Evolutionary conservation across 1,284 basidiomycete genomes (phyloP).

Genomic region (Pseudozyma thailandica): DNA sequence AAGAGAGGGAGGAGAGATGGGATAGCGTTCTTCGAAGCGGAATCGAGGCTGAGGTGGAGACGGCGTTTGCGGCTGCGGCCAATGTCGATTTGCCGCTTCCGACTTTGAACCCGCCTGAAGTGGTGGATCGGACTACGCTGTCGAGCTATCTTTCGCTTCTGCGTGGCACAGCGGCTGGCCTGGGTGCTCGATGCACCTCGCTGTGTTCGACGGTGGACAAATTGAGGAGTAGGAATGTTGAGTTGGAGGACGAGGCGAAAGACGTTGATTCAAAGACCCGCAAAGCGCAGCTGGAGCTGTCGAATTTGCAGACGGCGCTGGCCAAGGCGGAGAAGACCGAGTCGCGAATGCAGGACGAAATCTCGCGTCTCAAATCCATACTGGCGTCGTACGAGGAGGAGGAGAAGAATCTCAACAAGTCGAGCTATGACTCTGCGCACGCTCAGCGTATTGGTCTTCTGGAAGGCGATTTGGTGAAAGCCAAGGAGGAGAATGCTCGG

Average conservation of each 20-base stretch:
- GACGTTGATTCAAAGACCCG: conserved; percentile 49
- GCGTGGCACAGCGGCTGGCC: conserved; percentile 48
- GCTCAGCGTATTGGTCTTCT: conserved; percentile 60
- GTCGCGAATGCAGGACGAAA: conserved; percentile 37
- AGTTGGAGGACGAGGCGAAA: conserved; percentile 46
- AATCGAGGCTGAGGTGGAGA: conserved; percentile 18
- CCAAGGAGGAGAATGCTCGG: conserved; percentile 13
- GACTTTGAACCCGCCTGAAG: conserved; percentile 9
- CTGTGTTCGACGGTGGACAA: conserved; percentile 35
- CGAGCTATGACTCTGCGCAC: conserved; percentile 58
- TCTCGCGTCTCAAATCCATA: conserved; percentile 46
- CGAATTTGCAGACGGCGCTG: conserved; percentile 51
- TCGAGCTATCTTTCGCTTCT: conserved; percentile 50
- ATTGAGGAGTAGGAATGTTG: conserved; percentile 34
- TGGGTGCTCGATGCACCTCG: conserved; percentile 37
- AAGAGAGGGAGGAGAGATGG: conserved; percentile 49
- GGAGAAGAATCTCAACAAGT: conserved; percentile 42
- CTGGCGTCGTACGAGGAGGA: conserved; percentile 57
- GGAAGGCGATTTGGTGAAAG: conserved; percentile 45
- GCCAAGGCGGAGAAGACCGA: conserved; percentile 18
- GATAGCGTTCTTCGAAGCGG: conserved; percentile 18
- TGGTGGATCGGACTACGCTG: conserved; percentile 38
- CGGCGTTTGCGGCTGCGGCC: conserved; percentile 45
- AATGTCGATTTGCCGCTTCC: conserved; percentile 22
- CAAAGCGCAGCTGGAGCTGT: conserved; percentile 53